Base-by-base conservation (phyloP, 371 early-diverging fungal genomes). In the Funneliformis caledonium region DNA sequence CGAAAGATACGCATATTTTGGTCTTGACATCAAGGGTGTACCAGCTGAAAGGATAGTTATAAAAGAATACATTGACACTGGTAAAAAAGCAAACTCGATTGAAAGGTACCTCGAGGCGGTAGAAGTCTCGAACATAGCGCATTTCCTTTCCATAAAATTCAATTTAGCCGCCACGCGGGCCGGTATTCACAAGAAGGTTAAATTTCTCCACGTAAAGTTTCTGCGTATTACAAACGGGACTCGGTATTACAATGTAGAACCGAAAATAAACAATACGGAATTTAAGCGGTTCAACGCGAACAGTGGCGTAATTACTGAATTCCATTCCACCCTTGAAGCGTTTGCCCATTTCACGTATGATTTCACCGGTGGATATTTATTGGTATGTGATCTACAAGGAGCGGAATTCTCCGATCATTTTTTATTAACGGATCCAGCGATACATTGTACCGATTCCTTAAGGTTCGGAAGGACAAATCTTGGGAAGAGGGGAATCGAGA, bases 321-420 rank as follows among this genome's bases (percentile, higher is more conserved):
- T 77, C 50, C 78, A 31, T 47, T 31, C 78, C 26, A 33, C 78
- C 9, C 78, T 77, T 43, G 78, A 77, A 1, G 78, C 78, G n/a
- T 77, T 77, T 77, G 78, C 45, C 14, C 78, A 77, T 50, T 77
- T 77, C 52, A 77, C 78, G 52, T 65, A 77, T 52, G 67, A 65
- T 31, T 65, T 45, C 26, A 77, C 78, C 22, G 33, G 47, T 47
- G 68, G 56, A 14, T 77, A 77, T 65, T 65, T 77, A n/a, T 65
- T 77, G n/a, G 67, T 77, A 67, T 77, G 56, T 67, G 78, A 77
- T 67, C 50, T 77, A 22, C 78, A 77, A 67, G 78, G 78, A 19
- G 31, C 65, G 14, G 78, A 77, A 50, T 33, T 62, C n/a, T 9
- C 42, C n/a, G 19, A 77, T 77, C 16, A 48, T 10, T 77, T 77